Evolutionary conservation across 2,329 filamentous ascomycete species (phyloP), one percentile per base, ranked within the genome.

Genomic region (Coniochaeta pulveracea): DNA sequence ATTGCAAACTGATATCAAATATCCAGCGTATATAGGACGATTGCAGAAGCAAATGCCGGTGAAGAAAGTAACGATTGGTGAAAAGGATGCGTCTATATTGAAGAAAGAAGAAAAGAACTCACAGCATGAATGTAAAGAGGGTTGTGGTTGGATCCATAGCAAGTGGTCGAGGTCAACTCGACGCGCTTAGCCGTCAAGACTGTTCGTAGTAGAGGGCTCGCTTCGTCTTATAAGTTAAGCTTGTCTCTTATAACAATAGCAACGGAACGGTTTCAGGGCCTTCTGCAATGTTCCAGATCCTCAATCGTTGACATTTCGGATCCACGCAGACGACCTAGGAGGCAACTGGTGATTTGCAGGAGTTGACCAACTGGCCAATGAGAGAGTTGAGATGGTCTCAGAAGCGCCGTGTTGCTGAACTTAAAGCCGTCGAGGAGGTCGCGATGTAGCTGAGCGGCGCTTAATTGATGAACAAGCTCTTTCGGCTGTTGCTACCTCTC

Each of bases 61-160:
- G 8, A 21, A 15, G 9, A 28, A 7, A n/a, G n/a, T n/a, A n/a
- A n/a, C n/a, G n/a, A n/a, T n/a, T n/a, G n/a, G n/a, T n/a, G n/a
- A n/a, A n/a, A n/a, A n/a, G n/a, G n/a, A n/a, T n/a, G n/a, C n/a
- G 27, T 27, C 15, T 23, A 34, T 34, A 26, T 26, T 37, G 24
- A 35, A 31, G 12, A 19, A 41, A 33, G 40, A 44, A 37, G 37
- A 47, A 37, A 46, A 46, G 37, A 48, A 75, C 73, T 72, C 61
- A 79, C 75, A 79, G 56, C 57, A 76, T 66, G 52, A 82, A 81
- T 39, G 77, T 80, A 50, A 80, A 68, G 44, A 82, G 71, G 38
- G 77, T 77, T 15, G 76, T 80, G 26, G 64, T 64, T 34, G 70
- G 70, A 54, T 75, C 69, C 70, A 75, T 73, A 50, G 34, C 45